Evolutionary conservation across 192 early-diverging fungal species (phyloP).

Genomic region (Thoreauomyces humboldtii): DNA sequence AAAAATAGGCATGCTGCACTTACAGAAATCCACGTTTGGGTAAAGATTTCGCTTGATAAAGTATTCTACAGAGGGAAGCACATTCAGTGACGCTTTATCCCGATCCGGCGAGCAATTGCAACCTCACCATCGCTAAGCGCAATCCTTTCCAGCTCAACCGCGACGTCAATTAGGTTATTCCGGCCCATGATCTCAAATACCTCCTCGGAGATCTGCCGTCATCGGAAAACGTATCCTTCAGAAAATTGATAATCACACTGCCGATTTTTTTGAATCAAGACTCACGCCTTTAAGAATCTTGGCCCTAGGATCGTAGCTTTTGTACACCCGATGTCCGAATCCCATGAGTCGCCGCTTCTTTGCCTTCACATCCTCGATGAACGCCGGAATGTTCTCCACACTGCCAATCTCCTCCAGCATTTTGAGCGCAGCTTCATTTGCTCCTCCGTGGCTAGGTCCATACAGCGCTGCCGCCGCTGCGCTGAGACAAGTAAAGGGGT

Average conservation of each 20-base stretch:
- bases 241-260: neutral
- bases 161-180: constrained; percentile 61
- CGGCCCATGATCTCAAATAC: constrained; percentile 66
- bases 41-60: constrained; percentile 64
- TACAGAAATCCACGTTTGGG: constrained; percentile 56
- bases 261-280: constrained; percentile 18
- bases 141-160: constrained; percentile 57
- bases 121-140: constrained; percentile 49
- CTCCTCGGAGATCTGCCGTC: constrained; percentile 52
- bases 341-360: constrained; percentile 58
- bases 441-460: constrained; percentile 63
- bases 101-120: neutral
- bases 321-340: constrained; percentile 61
- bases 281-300: constrained; percentile 53
- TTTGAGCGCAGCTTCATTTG: constrained; percentile 46
- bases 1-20: no score
- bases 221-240: no score
- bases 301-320: constrained; percentile 65
- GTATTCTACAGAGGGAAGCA: constrained; percentile 46
- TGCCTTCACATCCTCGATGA: constrained; percentile 61
- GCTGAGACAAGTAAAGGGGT: constrained; percentile 40
- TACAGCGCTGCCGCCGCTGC: constrained; percentile 65
- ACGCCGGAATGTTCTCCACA: constrained; percentile 53
- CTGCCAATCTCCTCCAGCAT: constrained; percentile 51
- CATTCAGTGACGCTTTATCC: no score